Evolutionary conservation across 2,329 filamentous ascomycete species (phyloP).

Genomic region (Dryadomyces quercivorus): DNA sequence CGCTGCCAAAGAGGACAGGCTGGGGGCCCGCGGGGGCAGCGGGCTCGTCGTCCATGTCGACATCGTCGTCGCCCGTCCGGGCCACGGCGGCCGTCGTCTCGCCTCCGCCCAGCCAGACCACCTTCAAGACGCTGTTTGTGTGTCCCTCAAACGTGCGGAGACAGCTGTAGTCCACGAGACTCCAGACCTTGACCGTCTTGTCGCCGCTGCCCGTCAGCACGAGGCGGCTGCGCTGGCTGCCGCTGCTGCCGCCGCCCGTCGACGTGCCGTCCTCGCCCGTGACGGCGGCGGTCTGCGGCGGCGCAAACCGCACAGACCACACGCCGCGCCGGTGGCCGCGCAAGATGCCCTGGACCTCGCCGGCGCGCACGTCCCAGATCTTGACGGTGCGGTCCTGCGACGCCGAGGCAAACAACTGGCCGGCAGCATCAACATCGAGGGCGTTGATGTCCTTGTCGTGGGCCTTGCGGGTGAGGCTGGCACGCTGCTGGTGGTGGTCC

Average conservation of each 20-base stretch:
- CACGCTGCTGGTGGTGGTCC: conserved; percentile 35
- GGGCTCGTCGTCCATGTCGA: background rate
- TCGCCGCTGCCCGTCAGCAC: conserved; percentile 87
- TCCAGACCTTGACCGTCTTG: conserved; percentile 95
- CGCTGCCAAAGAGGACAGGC: conserved; percentile 61
- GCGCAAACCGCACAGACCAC: conserved; percentile 88
- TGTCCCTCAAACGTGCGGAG: conserved; percentile 92
- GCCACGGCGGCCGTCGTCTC: conserved; percentile 23
- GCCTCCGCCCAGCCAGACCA: conserved; percentile 63
- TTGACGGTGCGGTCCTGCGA: conserved; percentile 96
- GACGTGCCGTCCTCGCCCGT: conserved; percentile 60
- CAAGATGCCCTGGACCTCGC: conserved; percentile 82
- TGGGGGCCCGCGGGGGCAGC: background rate
- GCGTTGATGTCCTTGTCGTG: conserved; percentile 99
- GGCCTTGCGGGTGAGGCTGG: conserved; percentile 80
- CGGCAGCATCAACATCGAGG: conserved; percentile 63
- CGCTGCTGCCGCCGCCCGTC: conserved; percentile 43
- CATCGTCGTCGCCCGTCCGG: background rate
- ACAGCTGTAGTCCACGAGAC: conserved; percentile 80
- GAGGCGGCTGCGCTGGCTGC: conserved; percentile 50
- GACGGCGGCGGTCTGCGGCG: conserved; percentile 60
- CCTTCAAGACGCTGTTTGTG: conserved; percentile 88
- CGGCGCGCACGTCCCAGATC: conserved; percentile 85
- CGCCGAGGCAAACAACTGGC: conserved; percentile 82
- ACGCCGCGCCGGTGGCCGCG: conserved; percentile 89